Percentiles rank a stretch among this genome's conserved stretches.
These are phyloP conservation scores for Eutrema japonicum DNA, from an alignment of 345 rosid genomes.

Conservation along the genomic window DNA sequence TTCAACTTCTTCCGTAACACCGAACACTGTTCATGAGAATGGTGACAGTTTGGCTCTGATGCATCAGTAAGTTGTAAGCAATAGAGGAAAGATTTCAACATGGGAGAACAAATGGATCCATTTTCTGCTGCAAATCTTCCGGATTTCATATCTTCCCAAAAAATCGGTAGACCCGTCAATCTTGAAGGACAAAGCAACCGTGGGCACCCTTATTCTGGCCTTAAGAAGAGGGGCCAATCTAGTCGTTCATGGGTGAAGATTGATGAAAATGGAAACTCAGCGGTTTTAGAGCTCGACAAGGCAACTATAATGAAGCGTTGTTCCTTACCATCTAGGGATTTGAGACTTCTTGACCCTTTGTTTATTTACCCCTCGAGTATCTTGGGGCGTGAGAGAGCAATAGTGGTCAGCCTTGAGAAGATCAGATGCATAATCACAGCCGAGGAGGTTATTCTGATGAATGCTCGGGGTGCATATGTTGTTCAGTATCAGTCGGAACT, in stretches of 20 bases:
- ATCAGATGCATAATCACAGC: constrained; percentile 94
- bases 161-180: constrained; percentile 47
- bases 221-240: constrained; percentile 88
- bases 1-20: background rate
- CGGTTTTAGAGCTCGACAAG: constrained; percentile 79
- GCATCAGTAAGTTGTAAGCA: constrained; percentile 27
- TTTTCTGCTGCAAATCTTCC: constrained; percentile 38
- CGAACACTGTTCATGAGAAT: background rate
- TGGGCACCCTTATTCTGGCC: constrained; percentile 51
- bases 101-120: constrained; percentile 59
- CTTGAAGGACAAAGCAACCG: constrained; percentile 52
- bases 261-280: constrained; percentile 66
- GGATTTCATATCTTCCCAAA: constrained; percentile 47
- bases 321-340: constrained; percentile 89
- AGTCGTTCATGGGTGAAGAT: constrained; percentile 94
- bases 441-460: constrained; percentile 91
- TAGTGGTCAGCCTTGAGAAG: constrained; percentile 91
- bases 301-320: constrained; percentile 89
- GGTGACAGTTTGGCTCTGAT: constrained; percentile 5
- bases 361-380: constrained; percentile 92
- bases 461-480: constrained; percentile 78
- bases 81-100: constrained; percentile 33
- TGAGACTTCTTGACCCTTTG: constrained; percentile 92
- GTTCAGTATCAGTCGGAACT: constrained; percentile 75
- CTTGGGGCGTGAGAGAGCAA: constrained; percentile 91